phyloP scores from a whole-genome alignment of 345 rosid genomes.

The Excoecaria cochinchinensis region DNA sequence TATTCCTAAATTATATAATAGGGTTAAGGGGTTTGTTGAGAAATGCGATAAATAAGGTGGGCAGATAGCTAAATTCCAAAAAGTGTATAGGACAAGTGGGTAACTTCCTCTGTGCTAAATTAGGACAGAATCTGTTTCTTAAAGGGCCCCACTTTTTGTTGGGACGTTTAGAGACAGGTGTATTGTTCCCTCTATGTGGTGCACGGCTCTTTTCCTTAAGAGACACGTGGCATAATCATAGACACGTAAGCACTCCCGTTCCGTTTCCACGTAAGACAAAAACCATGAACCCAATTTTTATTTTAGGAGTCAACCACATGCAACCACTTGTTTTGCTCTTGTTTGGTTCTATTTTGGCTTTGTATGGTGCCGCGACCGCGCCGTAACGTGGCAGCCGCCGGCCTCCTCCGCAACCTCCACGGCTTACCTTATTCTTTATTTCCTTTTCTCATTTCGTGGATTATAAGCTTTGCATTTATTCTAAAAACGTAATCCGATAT shows the following conservation, averaged over 20 bases:
- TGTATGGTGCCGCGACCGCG: too few relatives aligned
- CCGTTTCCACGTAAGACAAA: slow-evolving; percentile 21
- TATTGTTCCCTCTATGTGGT: slow-evolving; percentile 42
- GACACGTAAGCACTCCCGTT: slow-evolving; percentile 2
- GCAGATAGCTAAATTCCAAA: not conserved
- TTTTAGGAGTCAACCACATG: not conserved
- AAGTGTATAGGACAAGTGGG: not conserved
- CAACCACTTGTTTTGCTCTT: too few relatives aligned
- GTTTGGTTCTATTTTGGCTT: too few relatives aligned
- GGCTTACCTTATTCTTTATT: too few relatives aligned
- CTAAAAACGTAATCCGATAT: too few relatives aligned
- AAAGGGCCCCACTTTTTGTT: slow-evolving; percentile 40
- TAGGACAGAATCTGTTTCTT: slow-evolving; percentile 41
- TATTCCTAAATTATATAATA: not conserved
- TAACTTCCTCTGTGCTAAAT: slow-evolving; percentile 13
- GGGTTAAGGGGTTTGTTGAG: slow-evolving; percentile 11
- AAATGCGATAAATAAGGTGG: not conserved
- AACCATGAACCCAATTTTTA: not conserved
- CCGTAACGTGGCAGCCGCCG: too few relatives aligned
- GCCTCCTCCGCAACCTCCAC: too few relatives aligned
- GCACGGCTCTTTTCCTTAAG: slow-evolving; percentile 43
- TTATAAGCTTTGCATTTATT: too few relatives aligned
- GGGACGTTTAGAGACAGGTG: slow-evolving; percentile 46
- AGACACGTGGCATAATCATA: slow-evolving; percentile 33
- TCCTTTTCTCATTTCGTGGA: too few relatives aligned